A percentile compares a stretch with the other conserved stretches of the same genome.
These are phyloP conservation scores for Stramenopiles sp. DNA, from an alignment of 352 stramenopile species.

Conservation along the genomic window DNA sequence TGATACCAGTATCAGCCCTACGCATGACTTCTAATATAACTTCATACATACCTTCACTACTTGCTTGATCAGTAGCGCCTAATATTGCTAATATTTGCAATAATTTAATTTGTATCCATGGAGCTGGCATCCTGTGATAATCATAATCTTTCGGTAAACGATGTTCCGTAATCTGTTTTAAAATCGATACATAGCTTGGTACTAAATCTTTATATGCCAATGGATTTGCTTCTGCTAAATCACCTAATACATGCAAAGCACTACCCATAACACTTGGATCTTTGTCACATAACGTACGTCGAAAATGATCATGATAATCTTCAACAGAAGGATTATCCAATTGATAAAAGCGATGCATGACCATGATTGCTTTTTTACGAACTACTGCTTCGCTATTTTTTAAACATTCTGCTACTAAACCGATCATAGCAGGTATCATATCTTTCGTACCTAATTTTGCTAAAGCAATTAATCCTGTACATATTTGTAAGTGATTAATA, in stretches of 20 bases:
- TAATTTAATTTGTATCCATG: slow-evolving; percentile 97
- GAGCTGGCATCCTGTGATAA: slow-evolving; percentile 96
- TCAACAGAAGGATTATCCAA: slow-evolving; percentile 73
- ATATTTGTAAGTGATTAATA: slow-evolving; percentile 75
- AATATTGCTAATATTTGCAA: slow-evolving; percentile 87
- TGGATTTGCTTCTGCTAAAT: slow-evolving; percentile 64
- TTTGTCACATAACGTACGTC: slow-evolving; percentile 89
- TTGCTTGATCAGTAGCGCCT: slow-evolving; percentile 71
- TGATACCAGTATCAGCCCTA: slow-evolving; percentile 93
- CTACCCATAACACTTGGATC: slow-evolving; percentile 96
- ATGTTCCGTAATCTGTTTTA: slow-evolving; percentile 99
- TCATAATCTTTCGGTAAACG: slow-evolving; percentile 92
- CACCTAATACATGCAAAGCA: slow-evolving; percentile 71
- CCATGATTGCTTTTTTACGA: slow-evolving; percentile 96
- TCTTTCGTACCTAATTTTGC: slow-evolving; percentile 89
- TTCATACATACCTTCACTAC: slow-evolving; percentile 97
- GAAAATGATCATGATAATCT: slow-evolving; percentile 72
- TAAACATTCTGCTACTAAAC: slow-evolving; percentile 82
- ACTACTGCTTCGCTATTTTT: slow-evolving; percentile 87
- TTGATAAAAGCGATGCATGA: slow-evolving; percentile 92
- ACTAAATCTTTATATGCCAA: slow-evolving; percentile 95
- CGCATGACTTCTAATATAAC: slow-evolving; percentile 94
- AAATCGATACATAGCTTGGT: slow-evolving; percentile 89
- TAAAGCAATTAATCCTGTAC: slow-evolving; percentile 78
- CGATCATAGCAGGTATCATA: slow-evolving; percentile 88